Conservation (phyloP, 2,329 filamentous ascomycete species). For the Ophiostoma sp. region DNA sequence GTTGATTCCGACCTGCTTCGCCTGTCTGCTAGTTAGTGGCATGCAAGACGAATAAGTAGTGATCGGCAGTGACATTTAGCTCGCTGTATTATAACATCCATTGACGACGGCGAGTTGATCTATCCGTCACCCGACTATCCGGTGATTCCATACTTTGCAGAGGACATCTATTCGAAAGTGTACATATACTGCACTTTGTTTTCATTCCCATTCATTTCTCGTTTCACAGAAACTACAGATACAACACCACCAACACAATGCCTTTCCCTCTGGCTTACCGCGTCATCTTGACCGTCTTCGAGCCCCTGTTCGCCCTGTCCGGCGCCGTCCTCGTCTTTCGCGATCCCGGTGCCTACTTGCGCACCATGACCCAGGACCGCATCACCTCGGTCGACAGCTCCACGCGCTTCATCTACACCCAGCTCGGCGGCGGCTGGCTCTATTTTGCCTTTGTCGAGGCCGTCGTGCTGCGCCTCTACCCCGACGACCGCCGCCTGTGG, state of each 20-base stretch:
- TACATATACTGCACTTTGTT: neutral
- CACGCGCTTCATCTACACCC: constrained; percentile 33
- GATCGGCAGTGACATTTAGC: constrained; percentile 2
- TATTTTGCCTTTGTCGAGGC: constrained; percentile 38
- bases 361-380: constrained; percentile 32
- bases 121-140: neutral
- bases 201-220: neutral
- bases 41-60: neutral
- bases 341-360: constrained; percentile 31
- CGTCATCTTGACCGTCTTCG: constrained; percentile 34
- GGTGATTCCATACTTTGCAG: neutral
- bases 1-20: neutral
- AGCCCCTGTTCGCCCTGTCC: constrained; percentile 35
- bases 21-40: neutral
- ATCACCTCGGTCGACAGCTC: constrained; percentile 17
- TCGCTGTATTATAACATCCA: neutral
- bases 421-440: constrained; percentile 34
- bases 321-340: constrained; percentile 34
- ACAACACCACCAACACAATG: neutral
- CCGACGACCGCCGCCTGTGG: constrained; percentile 35
- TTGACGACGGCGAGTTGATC: neutral
- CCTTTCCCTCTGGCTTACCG: constrained; percentile 33
- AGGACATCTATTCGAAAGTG: neutral
- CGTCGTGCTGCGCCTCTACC: constrained; percentile 34
- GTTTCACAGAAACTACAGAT: neutral